Conservation (phyloP, 2,329 filamentous ascomycete species). For the Neonectria hederae region DNA sequence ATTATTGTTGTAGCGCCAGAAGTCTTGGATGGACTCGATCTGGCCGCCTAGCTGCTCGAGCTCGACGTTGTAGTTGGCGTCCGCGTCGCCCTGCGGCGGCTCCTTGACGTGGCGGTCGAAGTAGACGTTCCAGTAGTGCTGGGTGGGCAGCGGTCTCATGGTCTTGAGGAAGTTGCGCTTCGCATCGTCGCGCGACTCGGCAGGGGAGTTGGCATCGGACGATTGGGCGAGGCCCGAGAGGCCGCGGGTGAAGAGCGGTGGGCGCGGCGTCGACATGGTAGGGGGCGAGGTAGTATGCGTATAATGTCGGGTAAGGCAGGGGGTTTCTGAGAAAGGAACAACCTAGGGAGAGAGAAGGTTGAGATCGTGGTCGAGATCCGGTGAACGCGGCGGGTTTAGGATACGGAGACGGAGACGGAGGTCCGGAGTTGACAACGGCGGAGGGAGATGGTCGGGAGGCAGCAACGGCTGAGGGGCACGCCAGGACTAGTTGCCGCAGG, state of each 20-base stretch:
- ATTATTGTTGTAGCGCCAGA: slow-evolving; percentile 86
- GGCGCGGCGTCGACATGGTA: slow-evolving; percentile 63
- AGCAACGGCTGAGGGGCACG: slow-evolving; percentile 36
- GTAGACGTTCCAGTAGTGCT: slow-evolving; percentile 82
- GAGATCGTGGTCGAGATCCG: not conserved
- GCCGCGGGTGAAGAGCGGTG: slow-evolving; percentile 69
- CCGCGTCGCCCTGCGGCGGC: slow-evolving; percentile 45
- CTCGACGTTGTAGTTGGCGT: slow-evolving; percentile 59
- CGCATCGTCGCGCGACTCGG: slow-evolving; percentile 78
- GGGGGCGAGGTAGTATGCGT: not conserved
- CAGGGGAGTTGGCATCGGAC: slow-evolving; percentile 71
- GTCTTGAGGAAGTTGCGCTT: slow-evolving; percentile 85
- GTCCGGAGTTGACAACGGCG: slow-evolving; percentile 6
- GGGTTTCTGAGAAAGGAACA: not conserved
- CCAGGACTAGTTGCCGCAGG: slow-evolving; percentile 22
- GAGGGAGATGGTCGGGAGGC: slow-evolving; percentile 5
- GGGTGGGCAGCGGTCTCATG: slow-evolving; percentile 76
- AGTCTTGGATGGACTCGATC: slow-evolving; percentile 85
- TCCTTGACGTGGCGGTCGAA: slow-evolving; percentile 64
- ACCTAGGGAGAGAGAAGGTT: not conserved
- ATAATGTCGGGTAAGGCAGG: not conserved
- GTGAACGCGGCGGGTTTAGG: slow-evolving; percentile 1
- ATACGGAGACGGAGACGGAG: slow-evolving; percentile 20
- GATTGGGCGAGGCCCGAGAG: slow-evolving; percentile 70
- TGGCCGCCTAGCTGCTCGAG: slow-evolving; percentile 70